Evolutionary conservation across 768 basidiomycete species (phyloP), one percentile per base, ranked within the genome.

Genomic region (Hericium rajendrae): DNA sequence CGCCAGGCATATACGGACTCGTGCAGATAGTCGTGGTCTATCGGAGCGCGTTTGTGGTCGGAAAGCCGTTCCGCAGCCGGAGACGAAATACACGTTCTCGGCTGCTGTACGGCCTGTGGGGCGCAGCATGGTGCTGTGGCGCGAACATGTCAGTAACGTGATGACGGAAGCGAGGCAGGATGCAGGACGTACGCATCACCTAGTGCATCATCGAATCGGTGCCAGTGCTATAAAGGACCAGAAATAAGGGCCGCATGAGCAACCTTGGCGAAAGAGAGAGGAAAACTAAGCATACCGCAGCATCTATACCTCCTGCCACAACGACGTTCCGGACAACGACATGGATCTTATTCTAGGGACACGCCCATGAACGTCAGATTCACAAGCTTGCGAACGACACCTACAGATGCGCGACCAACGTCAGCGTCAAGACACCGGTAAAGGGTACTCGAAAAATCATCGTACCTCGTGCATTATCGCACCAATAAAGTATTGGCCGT

Each of bases 351-450:
- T 58, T 16, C 52, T 38, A 9, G 3, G 18, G 41, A 22, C 24
- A 32, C 57, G 26, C 57, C 53, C 13, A 48, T 10, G 53, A 58
- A 58, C 13, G 39, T n/a, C 26, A 48, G 26, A 39, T 37, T 37
- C 13, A 54, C 13, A 12, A 38, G 52, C 53, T 58, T 58, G 12
- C 52, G 26, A 9, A 54, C 32, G 9, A 49, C 26, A 6, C 56
- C 56, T 57, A 20, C 28, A 6, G 18, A 24, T 3, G 18, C n/a
- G 15, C 24, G 9, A n/a, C 26, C 22, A 12, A 6, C 6, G 2
- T 28, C 54, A 41, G 39, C 28, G 24, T 2, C 16, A 37, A 32
- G 37, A 18, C n/a, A 20, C 5, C 32, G 32, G 32, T 26, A 40
- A 38, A 10, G 22, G 20, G 12, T 20, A 28, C 13, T 24, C 16